Base-by-base conservation (phyloP, 805 yeast genomes). In the Wickerhamia fluorescens region DNA sequence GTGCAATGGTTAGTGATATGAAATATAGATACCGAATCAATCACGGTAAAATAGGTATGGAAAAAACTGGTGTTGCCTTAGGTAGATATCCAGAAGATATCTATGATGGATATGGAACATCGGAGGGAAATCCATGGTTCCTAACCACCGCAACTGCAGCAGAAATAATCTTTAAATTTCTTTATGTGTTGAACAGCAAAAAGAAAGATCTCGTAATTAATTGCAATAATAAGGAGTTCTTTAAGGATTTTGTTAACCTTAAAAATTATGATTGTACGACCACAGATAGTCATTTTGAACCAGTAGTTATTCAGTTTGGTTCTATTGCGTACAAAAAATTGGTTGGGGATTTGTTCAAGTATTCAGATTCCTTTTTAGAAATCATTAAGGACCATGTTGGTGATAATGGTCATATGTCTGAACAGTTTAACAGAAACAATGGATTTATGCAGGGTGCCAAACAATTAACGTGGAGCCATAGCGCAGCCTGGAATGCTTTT, bases 101-200 rank as follows among this genome's bases (percentile, higher is more conserved):
- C 7, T 88, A 88, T 53, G 79, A 88, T 51, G 95, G 95, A 0
- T 58, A 63, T 35, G 76, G 75, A 0, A 61, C 70, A 0, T 65
- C 78, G 18, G 85, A 78, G 43, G 96, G 96, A 3, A 87, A 88
- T 46, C 96, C 97, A 5, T 88, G 96, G 97, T 86, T 87, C 48
- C 70, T 88, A 34, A 61, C 83, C 3, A 82, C 89, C 1, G 72
- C 81, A 1, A 63, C 81, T 3, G 85, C 84, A 2, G 61, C 84
- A 4, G 84, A 79, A 47, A 41, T 78, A 11, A 47, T 80, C 24
- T 79, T 69, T 52, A 73, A 71, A 44, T 48, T 72, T 34, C 61
- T 80, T 16, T 58, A 58, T 48, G 68, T 68, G 37, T 51, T 68
- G 22, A 55, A 61, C 38, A 41, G 41, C 6, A 37, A 50, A 12